These are phyloP conservation scores for Colletotrichum gigasporum DNA, from an alignment of 2,329 filamentous ascomycete genomes.

Conservation along the genomic window DNA sequence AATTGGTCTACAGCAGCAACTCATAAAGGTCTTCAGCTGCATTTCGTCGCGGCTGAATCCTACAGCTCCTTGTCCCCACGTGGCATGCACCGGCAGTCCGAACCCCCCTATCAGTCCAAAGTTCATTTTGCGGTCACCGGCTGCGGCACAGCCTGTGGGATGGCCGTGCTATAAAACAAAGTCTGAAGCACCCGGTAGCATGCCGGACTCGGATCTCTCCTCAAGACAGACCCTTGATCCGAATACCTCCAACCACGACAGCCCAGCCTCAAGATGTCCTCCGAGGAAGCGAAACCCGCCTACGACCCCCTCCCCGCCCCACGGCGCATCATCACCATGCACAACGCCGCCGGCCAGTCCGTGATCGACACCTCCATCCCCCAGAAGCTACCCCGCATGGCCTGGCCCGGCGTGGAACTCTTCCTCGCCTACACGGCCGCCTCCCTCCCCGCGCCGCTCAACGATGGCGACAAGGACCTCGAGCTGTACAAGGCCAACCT, in stretches of 20 bases:
- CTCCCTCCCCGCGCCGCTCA: constrained; percentile 35
- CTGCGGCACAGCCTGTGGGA: no score
- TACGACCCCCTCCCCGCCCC: constrained; percentile 13
- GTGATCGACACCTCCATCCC: constrained; percentile 41
- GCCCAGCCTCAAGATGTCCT: background rate
- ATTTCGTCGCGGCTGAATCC: no score
- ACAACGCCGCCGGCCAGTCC: constrained; percentile 43
- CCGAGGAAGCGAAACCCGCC: background rate
- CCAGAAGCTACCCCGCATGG: constrained; percentile 19
- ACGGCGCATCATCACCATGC: constrained; percentile 40
- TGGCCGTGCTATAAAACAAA: no score
- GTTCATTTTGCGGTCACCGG: no score
- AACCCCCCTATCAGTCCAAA: no score
- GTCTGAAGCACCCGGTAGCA: no score
- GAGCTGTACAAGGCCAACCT: constrained; percentile 35
- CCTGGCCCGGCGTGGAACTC: constrained; percentile 33
- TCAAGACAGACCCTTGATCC: no score
- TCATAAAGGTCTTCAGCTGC: no score
- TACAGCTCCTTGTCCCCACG: no score
- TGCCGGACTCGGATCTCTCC: no score
- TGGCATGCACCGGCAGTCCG: no score
- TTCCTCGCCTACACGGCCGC: constrained; percentile 38
- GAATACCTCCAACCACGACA: background rate
- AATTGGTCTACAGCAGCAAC: no score
- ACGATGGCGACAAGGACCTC: constrained; percentile 34